A percentile compares a stretch with the other conserved stretches of the same genome.
phyloP scores from a whole-genome alignment of 1,139 yeast species.

The Blastobotrys apis region DNA sequence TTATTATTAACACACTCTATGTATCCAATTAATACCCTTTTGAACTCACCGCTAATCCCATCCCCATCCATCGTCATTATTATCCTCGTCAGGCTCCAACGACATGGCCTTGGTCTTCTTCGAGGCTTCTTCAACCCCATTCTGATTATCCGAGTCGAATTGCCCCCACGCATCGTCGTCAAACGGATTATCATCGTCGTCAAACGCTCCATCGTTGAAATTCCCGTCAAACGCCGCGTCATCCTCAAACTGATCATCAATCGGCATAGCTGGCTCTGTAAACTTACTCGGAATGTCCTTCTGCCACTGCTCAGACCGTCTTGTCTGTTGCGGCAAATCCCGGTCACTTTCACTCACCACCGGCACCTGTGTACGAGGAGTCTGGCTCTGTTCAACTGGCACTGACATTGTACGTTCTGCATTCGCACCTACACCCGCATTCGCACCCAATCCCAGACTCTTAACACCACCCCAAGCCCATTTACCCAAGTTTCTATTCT shows the following conservation, averaged over 20 bases:
- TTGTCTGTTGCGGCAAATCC: too few species aligned
- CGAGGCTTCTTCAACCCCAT: constrained; percentile 6
- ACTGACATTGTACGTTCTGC: too few species aligned
- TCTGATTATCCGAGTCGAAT: constrained; percentile 17
- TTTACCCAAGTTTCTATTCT: neutral
- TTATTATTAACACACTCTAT: neutral
- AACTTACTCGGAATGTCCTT: too few species aligned
- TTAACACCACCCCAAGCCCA: constrained; percentile 6
- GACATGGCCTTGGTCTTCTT: constrained; percentile 16
- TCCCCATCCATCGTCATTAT: constrained; percentile 24
- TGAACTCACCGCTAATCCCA: too few species aligned
- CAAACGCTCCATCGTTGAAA: neutral
- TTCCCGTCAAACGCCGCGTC: constrained; percentile 15
- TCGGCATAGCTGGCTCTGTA: too few species aligned
- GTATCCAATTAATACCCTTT: too few species aligned
- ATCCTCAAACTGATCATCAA: constrained; percentile 12
- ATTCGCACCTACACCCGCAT: too few species aligned
- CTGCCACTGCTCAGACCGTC: too few species aligned
- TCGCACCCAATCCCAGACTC: neutral
- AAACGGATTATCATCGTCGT: constrained; percentile 11
- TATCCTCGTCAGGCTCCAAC: constrained; percentile 23
- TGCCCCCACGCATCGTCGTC: constrained; percentile 25
- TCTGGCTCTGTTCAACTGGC: too few species aligned
- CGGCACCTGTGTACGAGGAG: too few species aligned
- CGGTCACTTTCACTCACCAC: too few species aligned